Percentiles rank a stretch among this genome's conserved stretches.
phyloP scores from a whole-genome alignment of 108 stramenopile species.

The Tribonema minus region DNA sequence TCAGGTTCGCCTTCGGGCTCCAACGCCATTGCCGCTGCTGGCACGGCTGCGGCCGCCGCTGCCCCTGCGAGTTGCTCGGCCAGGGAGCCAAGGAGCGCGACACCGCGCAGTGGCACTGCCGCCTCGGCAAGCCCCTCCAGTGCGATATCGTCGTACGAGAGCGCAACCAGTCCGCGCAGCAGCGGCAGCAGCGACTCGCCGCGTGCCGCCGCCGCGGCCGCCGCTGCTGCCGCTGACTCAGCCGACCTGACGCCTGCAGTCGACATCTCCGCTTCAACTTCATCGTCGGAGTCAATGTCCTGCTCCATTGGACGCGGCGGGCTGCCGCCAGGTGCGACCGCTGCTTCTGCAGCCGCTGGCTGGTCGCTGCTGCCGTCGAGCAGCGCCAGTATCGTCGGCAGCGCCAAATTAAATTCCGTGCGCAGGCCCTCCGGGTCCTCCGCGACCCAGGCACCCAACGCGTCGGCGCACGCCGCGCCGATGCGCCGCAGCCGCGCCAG shows the following conservation, averaged over 20 bases:
- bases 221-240: too few species aligned
- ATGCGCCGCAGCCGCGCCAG: neutral
- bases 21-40: neutral
- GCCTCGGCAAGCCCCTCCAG: conserved; percentile 24
- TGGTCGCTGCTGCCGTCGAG: neutral
- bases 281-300: neutral
- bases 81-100: neutral
- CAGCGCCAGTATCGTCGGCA: conserved; percentile 32
- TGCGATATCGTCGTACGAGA: conserved; percentile 26
- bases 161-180: conserved; percentile 28
- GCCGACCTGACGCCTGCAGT: too few species aligned
- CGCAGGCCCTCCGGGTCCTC: conserved; percentile 37
- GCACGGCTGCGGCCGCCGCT: neutral
- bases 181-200: conserved; percentile 17
- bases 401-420: neutral
- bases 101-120: too few species aligned
- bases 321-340: neutral
- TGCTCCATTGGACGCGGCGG: neutral
- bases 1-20: neutral
- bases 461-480: neutral
- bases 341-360: neutral
- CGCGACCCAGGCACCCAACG: conserved; percentile 24
- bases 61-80: neutral
- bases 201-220: neutral
- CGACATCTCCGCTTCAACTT: neutral